These are phyloP conservation scores for Diddensiella transvaalensis DNA, from an alignment of 805 yeast genomes.

Conservation along the genomic window DNA sequence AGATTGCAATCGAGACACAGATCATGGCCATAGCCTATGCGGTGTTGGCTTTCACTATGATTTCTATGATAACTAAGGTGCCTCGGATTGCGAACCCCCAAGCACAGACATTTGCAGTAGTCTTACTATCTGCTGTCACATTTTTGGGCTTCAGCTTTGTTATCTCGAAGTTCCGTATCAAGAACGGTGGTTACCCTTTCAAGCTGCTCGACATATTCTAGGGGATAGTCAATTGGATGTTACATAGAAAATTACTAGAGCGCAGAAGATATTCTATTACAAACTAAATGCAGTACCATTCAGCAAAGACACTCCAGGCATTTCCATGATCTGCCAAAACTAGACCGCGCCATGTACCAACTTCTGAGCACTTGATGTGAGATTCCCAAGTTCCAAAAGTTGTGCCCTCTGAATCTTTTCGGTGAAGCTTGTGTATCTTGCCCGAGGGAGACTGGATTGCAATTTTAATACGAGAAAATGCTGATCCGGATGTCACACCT, in stretches of 20 bases:
- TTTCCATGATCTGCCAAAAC: conserved; percentile 72
- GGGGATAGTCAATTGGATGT: background rate
- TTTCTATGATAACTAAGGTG: conserved; percentile 55
- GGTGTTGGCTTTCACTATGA: conserved; percentile 53
- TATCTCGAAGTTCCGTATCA: conserved; percentile 62
- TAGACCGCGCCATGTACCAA: conserved; percentile 80
- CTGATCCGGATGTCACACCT: conserved; percentile 41
- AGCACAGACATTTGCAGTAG: conserved; percentile 48
- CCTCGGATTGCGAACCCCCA: conserved; percentile 47
- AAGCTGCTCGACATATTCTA: conserved; percentile 41
- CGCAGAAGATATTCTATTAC: too few relatives aligned
- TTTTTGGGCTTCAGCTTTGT: conserved; percentile 61
- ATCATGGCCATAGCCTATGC: conserved; percentile 73
- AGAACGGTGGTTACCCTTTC: conserved; percentile 77
- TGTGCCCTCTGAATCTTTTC: conserved; percentile 41
- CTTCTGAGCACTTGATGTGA: conserved; percentile 60
- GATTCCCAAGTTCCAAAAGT: conserved; percentile 48
- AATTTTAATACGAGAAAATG: conserved; percentile 48
- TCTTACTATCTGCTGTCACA: conserved; percentile 42
- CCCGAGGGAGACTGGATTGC: conserved; percentile 87
- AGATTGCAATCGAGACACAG: conserved; percentile 87
- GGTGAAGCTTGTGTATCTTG: conserved; percentile 56
- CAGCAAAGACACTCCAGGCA: conserved; percentile 87
- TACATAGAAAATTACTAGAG: too few relatives aligned
- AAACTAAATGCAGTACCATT: conserved; percentile 64